These are phyloP conservation scores for Vitis rupestris DNA, from an alignment of 164 flowering plant genomes.

Conservation along the genomic window DNA sequence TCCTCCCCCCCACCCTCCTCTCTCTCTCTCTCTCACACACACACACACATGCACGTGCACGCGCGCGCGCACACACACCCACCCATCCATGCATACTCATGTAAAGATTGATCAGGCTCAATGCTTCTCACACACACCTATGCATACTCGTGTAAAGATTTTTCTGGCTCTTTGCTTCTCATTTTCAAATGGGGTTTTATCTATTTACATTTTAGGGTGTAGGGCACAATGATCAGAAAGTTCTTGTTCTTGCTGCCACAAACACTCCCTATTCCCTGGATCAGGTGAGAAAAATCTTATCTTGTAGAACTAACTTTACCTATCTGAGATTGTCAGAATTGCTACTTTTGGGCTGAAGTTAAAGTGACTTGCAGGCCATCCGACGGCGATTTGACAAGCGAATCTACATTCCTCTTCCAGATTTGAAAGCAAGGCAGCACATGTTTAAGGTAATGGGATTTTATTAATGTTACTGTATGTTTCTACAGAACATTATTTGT, in stretches of 20 bases:
- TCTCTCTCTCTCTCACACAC: too few relatives aligned
- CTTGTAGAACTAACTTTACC: neutral
- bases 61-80: fast-evolving
- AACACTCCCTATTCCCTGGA: slow-evolving; percentile 98
- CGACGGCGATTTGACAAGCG: slow-evolving; percentile 96
- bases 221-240: slow-evolving; percentile 90
- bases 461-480: too few relatives aligned
- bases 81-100: too few relatives aligned
- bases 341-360: neutral
- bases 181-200: neutral
- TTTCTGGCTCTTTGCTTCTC: neutral
- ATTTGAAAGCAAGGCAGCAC: slow-evolving; percentile 88
- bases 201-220: slow-evolving; percentile 60
- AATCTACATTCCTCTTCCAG: slow-evolving; percentile 97
- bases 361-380: slow-evolving; percentile 58
- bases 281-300: slow-evolving; percentile 53
- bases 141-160: neutral
- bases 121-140: too few relatives aligned
- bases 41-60: fast-evolving
- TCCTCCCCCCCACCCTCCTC: too few relatives aligned
- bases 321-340: slow-evolving; percentile 1
- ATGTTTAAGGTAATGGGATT: slow-evolving; percentile 76
- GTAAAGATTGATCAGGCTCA: too few relatives aligned
- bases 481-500: neutral
- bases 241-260: slow-evolving; percentile 98